phyloP scores from a whole-genome alignment of 257 asterid genomes.

The Dorcoceras hygrometricum region DNA sequence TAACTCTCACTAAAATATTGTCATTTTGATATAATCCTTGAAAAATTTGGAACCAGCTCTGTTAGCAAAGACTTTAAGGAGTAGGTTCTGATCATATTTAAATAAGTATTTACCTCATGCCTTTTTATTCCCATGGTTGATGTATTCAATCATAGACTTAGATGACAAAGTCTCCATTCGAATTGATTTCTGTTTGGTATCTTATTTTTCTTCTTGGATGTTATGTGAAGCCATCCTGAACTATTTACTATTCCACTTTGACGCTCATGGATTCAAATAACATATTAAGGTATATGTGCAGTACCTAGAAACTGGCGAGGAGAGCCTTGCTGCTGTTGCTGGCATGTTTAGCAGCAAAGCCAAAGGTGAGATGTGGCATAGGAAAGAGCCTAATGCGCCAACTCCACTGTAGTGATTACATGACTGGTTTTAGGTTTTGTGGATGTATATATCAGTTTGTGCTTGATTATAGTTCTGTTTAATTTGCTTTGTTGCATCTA shows the following conservation, averaged over 20 bases:
- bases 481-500: conserved; percentile 13
- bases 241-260: conserved; percentile 8
- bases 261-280: conserved; percentile 20
- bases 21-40: not conserved
- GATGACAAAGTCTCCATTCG: not conserved
- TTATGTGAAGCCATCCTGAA: conserved; percentile 3
- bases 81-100: not conserved
- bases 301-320: conserved; percentile 95
- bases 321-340: conserved; percentile 98
- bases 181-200: not conserved
- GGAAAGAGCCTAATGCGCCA: conserved; percentile 7
- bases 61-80: no score
- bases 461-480: conserved; percentile 18
- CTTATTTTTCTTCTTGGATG: not conserved
- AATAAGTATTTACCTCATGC: not conserved
- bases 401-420: conserved; percentile 11
- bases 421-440: not conserved
- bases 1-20: no score
- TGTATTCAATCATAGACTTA: not conserved
- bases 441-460: not conserved
- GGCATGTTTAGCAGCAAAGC: conserved; percentile 99
- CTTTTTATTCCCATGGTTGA: not conserved
- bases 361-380: conserved; percentile 59
- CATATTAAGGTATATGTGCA: conserved; percentile 24
- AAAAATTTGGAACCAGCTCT: not conserved